A percentile compares a stretch with the other conserved stretches of the same genome.
These are phyloP conservation scores for Penicillium crystallinum DNA, from an alignment of 495 filamentous ascomycete genomes.

Conservation along the genomic window DNA sequence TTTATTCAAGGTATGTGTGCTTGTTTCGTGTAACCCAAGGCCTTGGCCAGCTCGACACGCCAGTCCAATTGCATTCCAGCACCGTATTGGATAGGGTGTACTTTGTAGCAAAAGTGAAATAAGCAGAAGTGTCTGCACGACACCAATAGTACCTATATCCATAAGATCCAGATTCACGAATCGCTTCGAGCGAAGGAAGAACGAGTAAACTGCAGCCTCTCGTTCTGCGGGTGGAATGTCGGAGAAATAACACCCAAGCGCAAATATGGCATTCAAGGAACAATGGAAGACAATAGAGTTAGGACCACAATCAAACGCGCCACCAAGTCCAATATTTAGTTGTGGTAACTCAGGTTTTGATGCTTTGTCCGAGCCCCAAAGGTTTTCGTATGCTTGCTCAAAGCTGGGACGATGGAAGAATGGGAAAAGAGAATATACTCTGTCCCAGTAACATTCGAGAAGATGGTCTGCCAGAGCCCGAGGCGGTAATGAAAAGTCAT, in stretches of 20 bases:
- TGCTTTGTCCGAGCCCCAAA: slow-evolving; percentile 32
- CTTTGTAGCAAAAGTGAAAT: slow-evolving; percentile 41
- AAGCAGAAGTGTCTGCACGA: slow-evolving; percentile 44
- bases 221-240: slow-evolving; percentile 34
- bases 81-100: slow-evolving; percentile 40
- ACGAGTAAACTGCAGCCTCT: slow-evolving; percentile 32
- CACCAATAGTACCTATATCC: slow-evolving; percentile 37
- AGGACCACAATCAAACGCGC: slow-evolving; percentile 31
- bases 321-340: slow-evolving; percentile 37
- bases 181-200: slow-evolving; percentile 41
- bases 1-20: slow-evolving; percentile 15
- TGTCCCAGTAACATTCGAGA: slow-evolving; percentile 36
- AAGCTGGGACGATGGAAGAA: slow-evolving; percentile 44
- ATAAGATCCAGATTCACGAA: slow-evolving; percentile 43
- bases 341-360: slow-evolving; percentile 15
- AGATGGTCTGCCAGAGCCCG: slow-evolving; percentile 43
- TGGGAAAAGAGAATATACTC: slow-evolving; percentile 40
- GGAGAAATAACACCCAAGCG: slow-evolving; percentile 40
- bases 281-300: slow-evolving; percentile 40
- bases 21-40: slow-evolving; percentile 41
- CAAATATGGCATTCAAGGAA: slow-evolving; percentile 44
- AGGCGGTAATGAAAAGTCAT: slow-evolving; percentile 35
- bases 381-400: slow-evolving; percentile 35
- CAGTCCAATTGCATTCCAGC: slow-evolving; percentile 45
- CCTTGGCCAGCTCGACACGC: slow-evolving; percentile 45